Evolutionary conservation across 73 alveolate species (phyloP), one percentile per base, ranked within the genome.

Genomic region (Paramecium pentaurelia): DNA sequence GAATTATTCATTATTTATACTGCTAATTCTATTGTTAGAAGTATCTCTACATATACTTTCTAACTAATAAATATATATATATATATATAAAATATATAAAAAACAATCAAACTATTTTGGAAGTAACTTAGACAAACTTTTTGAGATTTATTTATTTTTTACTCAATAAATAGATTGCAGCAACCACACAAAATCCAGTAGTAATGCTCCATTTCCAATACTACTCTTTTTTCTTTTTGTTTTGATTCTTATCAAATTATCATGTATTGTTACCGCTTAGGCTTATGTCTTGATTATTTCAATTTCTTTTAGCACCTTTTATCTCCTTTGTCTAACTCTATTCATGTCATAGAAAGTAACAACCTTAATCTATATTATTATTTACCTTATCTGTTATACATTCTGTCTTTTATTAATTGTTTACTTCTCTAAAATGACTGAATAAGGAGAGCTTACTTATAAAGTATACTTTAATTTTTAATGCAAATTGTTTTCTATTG

Each of bases 341-440:
- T 80, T 80, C 91, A 80, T 80, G 36, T 80, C 91, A 80, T 80
- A 80, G 30, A 80, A 80, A 20, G 91, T 80, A 25, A 80, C 91
- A 32, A 80, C 75, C 91, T 80, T 25, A 44, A 11, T 80, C 36
- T 18, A 10, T 34, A 73, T 12, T n/a, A 40, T 47, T 14, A 40
- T 14, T 18, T 80, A 80, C 91, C 28, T 80, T 80, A 44, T 80
- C 91, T 42, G 91, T 80, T 6, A 80, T 80, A 58, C 91, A 80
- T 80, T 80, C 91, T 14, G 58, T 45, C 20, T 80, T 80, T 77
- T 44, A 80, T 80, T 80, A 18, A 22, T 80, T 80, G 8, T 42
- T 80, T 0, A 40, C 34, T 44, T 80, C 91, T 47, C 91, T 80
- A 44, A 80, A 80, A 45, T 80, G 71, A 6, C 91, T 80, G 18